Conservation (phyloP, 2,329 filamentous ascomycete species). For the Aspergillus sp. region DNA sequence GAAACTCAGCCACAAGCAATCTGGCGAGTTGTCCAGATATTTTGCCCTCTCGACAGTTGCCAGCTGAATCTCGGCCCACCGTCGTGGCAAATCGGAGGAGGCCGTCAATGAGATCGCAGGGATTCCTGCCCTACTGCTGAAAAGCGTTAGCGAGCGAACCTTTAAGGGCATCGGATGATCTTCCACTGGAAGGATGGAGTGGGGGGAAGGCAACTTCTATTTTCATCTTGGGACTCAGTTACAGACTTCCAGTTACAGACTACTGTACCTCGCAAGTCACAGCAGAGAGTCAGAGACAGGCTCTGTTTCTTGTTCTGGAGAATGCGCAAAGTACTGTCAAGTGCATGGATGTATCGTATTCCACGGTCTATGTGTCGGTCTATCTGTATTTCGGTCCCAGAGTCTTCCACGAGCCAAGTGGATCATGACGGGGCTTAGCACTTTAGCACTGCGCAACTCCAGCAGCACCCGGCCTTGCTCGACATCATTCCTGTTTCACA, state of each 20-base stretch:
- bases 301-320: too few relatives aligned
- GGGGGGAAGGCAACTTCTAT: neutral
- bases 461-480: neutral
- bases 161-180: constrained; percentile 20
- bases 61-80: constrained; percentile 15
- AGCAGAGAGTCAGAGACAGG: too few relatives aligned
- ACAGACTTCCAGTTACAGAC: too few relatives aligned
- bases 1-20: constrained; percentile 4
- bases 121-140: neutral
- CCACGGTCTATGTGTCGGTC: neutral
- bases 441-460: neutral
- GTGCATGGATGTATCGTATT: neutral
- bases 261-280: too few relatives aligned
- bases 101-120: constrained; percentile 2
- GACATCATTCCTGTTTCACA: neutral
- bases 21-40: neutral
- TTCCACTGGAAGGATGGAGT: constrained; percentile 12
- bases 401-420: constrained; percentile 11
- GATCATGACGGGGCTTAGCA: constrained; percentile 33
- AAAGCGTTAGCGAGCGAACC: constrained; percentile 4
- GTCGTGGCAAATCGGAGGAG: constrained; percentile 10
- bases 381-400: neutral
- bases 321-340: too few relatives aligned
- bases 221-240: neutral
- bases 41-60: neutral